Percentiles rank a stretch among this genome's conserved stretches.
Evolutionary conservation across 73 alveolate genomes (phyloP).

Genomic region (Tetrahymena elliotti): DNA sequence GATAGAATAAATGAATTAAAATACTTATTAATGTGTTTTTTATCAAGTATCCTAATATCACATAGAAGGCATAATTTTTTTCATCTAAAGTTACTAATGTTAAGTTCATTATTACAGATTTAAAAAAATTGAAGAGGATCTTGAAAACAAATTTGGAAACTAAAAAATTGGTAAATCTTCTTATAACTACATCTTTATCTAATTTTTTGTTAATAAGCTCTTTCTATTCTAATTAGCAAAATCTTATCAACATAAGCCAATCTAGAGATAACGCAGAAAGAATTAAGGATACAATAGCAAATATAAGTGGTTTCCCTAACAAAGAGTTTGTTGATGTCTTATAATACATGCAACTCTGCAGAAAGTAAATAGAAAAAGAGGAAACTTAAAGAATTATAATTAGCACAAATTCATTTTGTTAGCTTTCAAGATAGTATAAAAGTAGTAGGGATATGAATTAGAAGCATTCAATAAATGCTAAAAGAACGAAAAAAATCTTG

Average conservation of each 20-base stretch:
- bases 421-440: not conserved
- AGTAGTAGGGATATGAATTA: not conserved
- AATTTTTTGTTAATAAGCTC: not conserved
- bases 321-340: not conserved
- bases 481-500: not conserved
- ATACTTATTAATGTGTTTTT: too few species aligned
- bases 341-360: not conserved
- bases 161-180: too few species aligned
- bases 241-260: not conserved
- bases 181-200: not conserved
- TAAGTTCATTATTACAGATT: not conserved
- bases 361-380: not conserved
- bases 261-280: not conserved
- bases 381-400: too few species aligned
- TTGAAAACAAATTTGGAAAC: not conserved
- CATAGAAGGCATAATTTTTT: not conserved
- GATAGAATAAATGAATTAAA: not conserved
- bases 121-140: not conserved
- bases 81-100: not conserved
- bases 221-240: not conserved
- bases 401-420: not conserved
- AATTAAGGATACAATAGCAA: not conserved
- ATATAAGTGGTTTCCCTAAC: not conserved
- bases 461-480: not conserved
- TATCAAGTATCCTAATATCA: not conserved